Evolutionary conservation across 805 yeast genomes (phyloP).

Genomic region (Teunomyces aglyptinius): DNA sequence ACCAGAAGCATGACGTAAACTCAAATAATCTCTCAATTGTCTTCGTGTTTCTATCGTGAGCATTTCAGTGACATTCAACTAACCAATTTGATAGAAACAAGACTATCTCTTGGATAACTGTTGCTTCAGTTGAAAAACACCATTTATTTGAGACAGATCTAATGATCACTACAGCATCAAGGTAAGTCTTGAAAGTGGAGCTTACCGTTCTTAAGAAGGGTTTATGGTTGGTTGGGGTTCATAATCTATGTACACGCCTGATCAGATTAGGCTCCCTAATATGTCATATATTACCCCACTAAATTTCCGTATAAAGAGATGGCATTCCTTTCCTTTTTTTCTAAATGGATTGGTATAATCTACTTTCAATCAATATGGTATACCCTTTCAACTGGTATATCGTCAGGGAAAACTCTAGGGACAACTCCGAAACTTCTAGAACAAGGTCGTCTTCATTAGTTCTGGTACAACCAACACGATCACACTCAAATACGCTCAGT

Average conservation of each 20-base stretch:
- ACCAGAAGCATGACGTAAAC: no score
- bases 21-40: no score
- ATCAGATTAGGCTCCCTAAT: background rate
- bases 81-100: no score
- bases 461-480: constrained; percentile 10
- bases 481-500: constrained; percentile 23
- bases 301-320: background rate
- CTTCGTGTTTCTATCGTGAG: no score
- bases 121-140: no score
- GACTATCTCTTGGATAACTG: no score
- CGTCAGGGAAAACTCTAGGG: background rate
- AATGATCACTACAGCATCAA: background rate
- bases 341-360: no score
- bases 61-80: no score
- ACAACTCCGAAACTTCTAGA: constrained; percentile 1
- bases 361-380: no score
- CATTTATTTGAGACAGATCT: no score
- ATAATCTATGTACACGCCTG: background rate
- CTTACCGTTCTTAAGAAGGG: background rate
- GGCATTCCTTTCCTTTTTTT: background rate
- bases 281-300: background rate
- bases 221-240: background rate
- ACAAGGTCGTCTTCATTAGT: constrained; percentile 6
- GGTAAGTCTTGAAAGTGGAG: background rate
- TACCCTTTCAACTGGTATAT: background rate